These are phyloP conservation scores for Patellifolia procumbens DNA, from an alignment of 179 eudicot species.

Conservation along the genomic window DNA sequence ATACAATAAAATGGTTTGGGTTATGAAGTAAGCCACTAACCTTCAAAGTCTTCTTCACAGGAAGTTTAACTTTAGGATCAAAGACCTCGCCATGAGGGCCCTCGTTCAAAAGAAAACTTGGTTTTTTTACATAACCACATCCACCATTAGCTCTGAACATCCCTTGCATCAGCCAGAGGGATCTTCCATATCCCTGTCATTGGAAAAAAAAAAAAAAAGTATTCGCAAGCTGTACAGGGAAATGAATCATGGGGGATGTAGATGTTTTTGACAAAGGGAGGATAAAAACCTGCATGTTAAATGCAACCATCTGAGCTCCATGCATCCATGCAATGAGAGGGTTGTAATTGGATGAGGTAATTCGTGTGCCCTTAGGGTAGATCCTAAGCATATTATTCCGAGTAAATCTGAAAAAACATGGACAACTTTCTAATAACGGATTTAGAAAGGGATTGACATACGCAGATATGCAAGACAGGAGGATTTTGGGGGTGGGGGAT, in stretches of 20 bases:
- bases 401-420: slow-evolving; percentile 55
- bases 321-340: slow-evolving; percentile 86
- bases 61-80: slow-evolving; percentile 54
- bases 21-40: slow-evolving; percentile 34
- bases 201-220: slow-evolving; percentile 3
- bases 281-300: slow-evolving; percentile 87
- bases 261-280: not conserved
- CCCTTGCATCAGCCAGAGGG: slow-evolving; percentile 94
- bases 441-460: not conserved
- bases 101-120: slow-evolving; percentile 55
- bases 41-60: slow-evolving; percentile 57
- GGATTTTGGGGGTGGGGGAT: not conserved
- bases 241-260: not conserved
- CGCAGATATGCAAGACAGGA: not conserved
- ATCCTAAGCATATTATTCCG: slow-evolving; percentile 76
- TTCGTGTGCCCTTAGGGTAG: slow-evolving; percentile 89
- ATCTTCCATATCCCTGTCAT: slow-evolving; percentile 78
- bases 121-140: slow-evolving; percentile 87
- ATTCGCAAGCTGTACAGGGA: slow-evolving; percentile 1
- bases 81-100: slow-evolving; percentile 56
- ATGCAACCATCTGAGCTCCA: slow-evolving; percentile 99
- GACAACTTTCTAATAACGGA: not conserved
- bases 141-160: slow-evolving; percentile 94
- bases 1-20: not conserved
- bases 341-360: slow-evolving; percentile 83